These are phyloP conservation scores for Pulveroboletus sp. DNA, from an alignment of 768 basidiomycete species.

Conservation along the genomic window DNA sequence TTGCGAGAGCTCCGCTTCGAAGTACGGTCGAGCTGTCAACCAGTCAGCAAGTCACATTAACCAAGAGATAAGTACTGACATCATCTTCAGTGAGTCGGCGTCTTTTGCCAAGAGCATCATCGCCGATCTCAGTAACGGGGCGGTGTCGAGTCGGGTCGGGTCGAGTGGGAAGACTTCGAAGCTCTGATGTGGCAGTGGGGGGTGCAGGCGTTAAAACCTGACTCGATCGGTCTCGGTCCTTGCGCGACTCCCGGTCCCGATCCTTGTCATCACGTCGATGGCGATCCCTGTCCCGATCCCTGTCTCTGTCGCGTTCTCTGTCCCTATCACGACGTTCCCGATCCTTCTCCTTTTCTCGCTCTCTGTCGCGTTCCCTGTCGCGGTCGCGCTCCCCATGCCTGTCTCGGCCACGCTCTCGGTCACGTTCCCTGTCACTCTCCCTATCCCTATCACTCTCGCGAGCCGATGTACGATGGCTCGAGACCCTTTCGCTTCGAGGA, in stretches of 20 bases:
- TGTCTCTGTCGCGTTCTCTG: conserved; percentile 49
- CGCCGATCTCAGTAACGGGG: conserved; percentile 38
- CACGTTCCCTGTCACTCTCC: conserved; percentile 46
- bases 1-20: conserved; percentile 82
- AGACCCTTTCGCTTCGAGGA: conserved; percentile 45
- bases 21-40: conserved; percentile 58
- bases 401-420: conserved; percentile 45
- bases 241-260: conserved; percentile 58
- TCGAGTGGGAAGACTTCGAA: conserved; percentile 53
- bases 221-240: conserved; percentile 49
- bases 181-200: conserved; percentile 39
- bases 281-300: conserved; percentile 39
- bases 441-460: conserved; percentile 37
- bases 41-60: conserved; percentile 10
- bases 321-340: conserved; percentile 38
- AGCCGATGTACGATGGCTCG: conserved; percentile 38
- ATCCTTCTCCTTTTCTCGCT: conserved; percentile 40
- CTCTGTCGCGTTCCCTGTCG: conserved; percentile 39
- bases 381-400: conserved; percentile 45
- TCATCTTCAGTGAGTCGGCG: conserved; percentile 69
- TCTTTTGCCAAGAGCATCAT: conserved; percentile 72
- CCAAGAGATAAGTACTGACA: conserved; percentile 40
- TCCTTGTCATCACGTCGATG: conserved; percentile 61
- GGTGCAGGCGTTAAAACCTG: conserved; percentile 34
- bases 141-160: conserved; percentile 60